phyloP scores from a whole-genome alignment of 371 early-diverging fungal species.

The Rhizopus sp. region DNA sequence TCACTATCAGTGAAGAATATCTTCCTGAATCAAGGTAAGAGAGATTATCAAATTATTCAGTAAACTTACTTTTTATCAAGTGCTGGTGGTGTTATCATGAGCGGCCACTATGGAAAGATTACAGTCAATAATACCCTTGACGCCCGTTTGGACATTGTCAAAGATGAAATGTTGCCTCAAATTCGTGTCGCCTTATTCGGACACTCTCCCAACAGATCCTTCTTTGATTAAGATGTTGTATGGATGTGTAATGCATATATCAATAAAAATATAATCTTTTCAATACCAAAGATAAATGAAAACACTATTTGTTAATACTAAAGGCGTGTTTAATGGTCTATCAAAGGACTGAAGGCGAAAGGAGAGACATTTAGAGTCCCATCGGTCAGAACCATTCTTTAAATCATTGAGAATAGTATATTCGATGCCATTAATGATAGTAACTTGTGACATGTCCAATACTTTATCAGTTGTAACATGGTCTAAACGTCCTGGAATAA shows the following conservation, averaged over 20 bases:
- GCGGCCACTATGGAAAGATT: constrained; percentile 79
- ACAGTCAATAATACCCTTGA: constrained; percentile 88
- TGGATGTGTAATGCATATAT: too few relatives aligned
- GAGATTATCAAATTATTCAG: background rate
- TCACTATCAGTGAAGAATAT: constrained; percentile 59
- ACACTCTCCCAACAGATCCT: constrained; percentile 85
- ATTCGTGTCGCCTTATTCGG: constrained; percentile 89
- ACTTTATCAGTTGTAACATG: too few relatives aligned
- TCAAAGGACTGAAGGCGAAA: background rate
- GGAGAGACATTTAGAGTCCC: background rate
- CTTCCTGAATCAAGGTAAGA: constrained; percentile 49
- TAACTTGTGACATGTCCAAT: too few relatives aligned
- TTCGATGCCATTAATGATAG: too few relatives aligned
- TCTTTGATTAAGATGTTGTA: constrained; percentile 73
- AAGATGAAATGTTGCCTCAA: constrained; percentile 89
- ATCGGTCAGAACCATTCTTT: too few relatives aligned
- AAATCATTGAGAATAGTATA: too few relatives aligned
- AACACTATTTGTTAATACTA: too few relatives aligned
- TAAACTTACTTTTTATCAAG: constrained; percentile 30
- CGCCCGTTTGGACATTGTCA: constrained; percentile 80
- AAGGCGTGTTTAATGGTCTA: too few relatives aligned
- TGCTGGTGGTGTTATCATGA: constrained; percentile 88
- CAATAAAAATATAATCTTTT: background rate
- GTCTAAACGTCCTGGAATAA: too few relatives aligned
- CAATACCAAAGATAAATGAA: background rate